Evolutionary conservation across 192 early-diverging fungal genomes (phyloP), one percentile per base, ranked within the genome.

Genomic region (Entomortierella parvispora): DNA sequence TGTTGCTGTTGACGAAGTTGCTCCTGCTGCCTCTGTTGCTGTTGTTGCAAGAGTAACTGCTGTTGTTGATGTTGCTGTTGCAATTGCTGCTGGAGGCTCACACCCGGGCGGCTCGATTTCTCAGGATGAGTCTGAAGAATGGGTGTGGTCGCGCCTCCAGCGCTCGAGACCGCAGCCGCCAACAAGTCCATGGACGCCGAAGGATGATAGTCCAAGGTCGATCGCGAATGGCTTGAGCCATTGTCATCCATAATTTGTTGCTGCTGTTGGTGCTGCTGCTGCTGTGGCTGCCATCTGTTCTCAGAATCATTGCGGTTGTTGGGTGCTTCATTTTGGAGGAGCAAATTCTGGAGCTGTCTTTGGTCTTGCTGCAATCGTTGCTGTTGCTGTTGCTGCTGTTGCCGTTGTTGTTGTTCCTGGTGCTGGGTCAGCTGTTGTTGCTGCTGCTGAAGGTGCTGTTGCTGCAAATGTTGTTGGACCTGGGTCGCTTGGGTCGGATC

Each of bases 11-110:
- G 72, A 2, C 51, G 71, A 26, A 60, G 64, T n/a, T 68, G 65
- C 23, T 62, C 64, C 20, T 76, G 72, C 46, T 76, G 65, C 8
- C 49, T 55, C 22, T 68, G 72, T 29, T 76, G 72, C 17, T 68
- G 72, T 44, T 76, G 64, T 32, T 76, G 72, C 14, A 62, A 50
- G 17, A 62, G 25, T 15, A 67, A 37, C 20, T 62, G 65, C 37
- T 62, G 64, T 33, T 68, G 74, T 3, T 64, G 65, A 22, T 68
- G 74, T 32, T 68, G 74, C 25, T 77, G 74, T n/a, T 76, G 71
- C 34, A 76, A 43, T 42, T 63, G 64, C 23, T 68, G 60, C 17
- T 72, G 70, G 17, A 65, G 51, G 0, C 60, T 31, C 28, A 54
- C 50, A 4, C 42, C 34, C 8, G 33, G 20, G 15, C 28, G 61